A percentile compares a stretch with the other conserved stretches of the same genome.
Conservation (phyloP, 257 asterid genomes). For the Scutellaria galericulata region DNA sequence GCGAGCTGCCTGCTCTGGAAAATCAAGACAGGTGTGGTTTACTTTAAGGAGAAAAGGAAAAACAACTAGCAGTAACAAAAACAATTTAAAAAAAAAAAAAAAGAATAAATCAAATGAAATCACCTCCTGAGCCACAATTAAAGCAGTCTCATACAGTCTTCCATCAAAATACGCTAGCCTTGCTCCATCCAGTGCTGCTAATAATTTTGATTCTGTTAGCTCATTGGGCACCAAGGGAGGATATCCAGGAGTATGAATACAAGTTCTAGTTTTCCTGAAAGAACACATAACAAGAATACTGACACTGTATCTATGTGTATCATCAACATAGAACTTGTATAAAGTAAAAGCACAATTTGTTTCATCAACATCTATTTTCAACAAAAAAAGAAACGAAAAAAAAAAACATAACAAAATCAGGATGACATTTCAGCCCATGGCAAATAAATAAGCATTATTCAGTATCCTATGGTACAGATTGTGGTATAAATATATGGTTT, state of each 20-base stretch:
- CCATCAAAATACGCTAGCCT: slow-evolving; percentile 81
- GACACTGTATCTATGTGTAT: slow-evolving; percentile 5
- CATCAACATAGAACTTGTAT: not conserved
- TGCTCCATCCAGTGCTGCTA: slow-evolving; percentile 71
- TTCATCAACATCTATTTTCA: slow-evolving; percentile 9
- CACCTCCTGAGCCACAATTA: slow-evolving; percentile 85
- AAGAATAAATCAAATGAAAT: slow-evolving; percentile 34
- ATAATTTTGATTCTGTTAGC: slow-evolving; percentile 62
- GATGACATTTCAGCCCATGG: slow-evolving; percentile 21
- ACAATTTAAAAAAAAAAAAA: slow-evolving; percentile 23
- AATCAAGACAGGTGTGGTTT: slow-evolving; percentile 47
- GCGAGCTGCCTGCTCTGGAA: slow-evolving; percentile 95
- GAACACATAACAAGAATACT: slow-evolving; percentile 18
- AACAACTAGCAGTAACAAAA: slow-evolving; percentile 14
- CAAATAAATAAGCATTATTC: slow-evolving; percentile 2
- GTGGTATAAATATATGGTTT: not conserved
- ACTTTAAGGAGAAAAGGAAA: slow-evolving; percentile 35
- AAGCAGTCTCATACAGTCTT: slow-evolving; percentile 85
- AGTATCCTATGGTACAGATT: slow-evolving; percentile 1
- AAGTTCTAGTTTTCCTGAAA: slow-evolving; percentile 94
- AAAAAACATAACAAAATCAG: not conserved
- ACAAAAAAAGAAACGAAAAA: not conserved
- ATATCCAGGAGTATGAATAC: slow-evolving; percentile 94
- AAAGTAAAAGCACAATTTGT: slow-evolving; percentile 1
- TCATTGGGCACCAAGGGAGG: slow-evolving; percentile 93